Evolutionary conservation across 192 early-diverging fungal genomes (phyloP).

Genomic region (Backusella sp.): DNA sequence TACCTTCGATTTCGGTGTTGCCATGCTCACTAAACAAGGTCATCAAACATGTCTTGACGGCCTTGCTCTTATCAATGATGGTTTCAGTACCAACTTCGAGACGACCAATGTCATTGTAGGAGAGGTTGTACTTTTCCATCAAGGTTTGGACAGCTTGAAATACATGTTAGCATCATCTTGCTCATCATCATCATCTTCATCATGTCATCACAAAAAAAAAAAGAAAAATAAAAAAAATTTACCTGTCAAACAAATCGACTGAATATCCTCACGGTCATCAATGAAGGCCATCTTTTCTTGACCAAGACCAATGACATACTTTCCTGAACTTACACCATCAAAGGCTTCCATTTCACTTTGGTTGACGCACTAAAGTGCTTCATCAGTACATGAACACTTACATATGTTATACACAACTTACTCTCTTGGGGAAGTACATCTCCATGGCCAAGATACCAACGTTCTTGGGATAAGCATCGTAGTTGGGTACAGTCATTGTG

Average conservation of each 20-base stretch:
- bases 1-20: constrained; percentile 94
- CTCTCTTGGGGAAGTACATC: constrained; percentile 51
- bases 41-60: constrained; percentile 97
- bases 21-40: constrained; percentile 87
- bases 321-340: constrained; percentile 92
- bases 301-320: constrained; percentile 98
- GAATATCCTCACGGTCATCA: constrained; percentile 96
- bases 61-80: constrained; percentile 99
- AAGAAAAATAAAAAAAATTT: constrained; percentile 20
- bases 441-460: constrained; percentile 48
- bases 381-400: too few species aligned
- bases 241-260: constrained; percentile 87
- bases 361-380: constrained; percentile 48
- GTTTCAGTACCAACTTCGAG: constrained; percentile 99
- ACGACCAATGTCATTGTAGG: constrained; percentile 83
- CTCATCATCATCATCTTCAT: background rate
- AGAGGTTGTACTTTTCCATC: constrained; percentile 90
- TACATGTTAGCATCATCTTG: background rate
- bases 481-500: constrained; percentile 22
- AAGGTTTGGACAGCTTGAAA: constrained; percentile 78
- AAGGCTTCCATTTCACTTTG: constrained; percentile 75
- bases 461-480: constrained; percentile 40
- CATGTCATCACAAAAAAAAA: background rate
- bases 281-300: constrained; percentile 93
- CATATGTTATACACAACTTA: constrained; percentile 27